A percentile compares a stretch with the other conserved stretches of the same genome.
Evolutionary conservation across 768 basidiomycete genomes (phyloP).

Genomic region (Trametes cinnabarina): DNA sequence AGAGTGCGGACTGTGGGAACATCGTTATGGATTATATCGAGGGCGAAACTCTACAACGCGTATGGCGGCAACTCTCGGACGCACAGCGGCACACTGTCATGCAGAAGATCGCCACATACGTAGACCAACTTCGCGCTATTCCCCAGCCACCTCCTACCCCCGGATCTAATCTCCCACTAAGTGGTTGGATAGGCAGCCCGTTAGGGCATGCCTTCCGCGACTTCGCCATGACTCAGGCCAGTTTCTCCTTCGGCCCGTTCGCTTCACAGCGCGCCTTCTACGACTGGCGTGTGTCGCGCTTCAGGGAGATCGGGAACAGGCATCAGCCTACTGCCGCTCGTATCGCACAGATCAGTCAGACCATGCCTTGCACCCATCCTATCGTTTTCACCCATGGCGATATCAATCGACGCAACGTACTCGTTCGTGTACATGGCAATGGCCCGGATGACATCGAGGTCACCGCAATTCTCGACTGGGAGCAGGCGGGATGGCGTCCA

Average conservation of each 20-base stretch:
- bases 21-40: slow-evolving; percentile 8
- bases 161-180: neutral
- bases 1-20: neutral
- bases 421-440: slow-evolving; percentile 4
- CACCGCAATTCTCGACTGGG: slow-evolving; percentile 14
- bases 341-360: neutral
- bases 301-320: neutral
- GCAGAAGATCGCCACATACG: neutral
- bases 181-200: neutral
- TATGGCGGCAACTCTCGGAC: slow-evolving; percentile 4
- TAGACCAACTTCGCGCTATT: slow-evolving; percentile 7
- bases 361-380: neutral
- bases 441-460: slow-evolving; percentile 6
- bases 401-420: slow-evolving; percentile 8
- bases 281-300: slow-evolving; percentile 4
- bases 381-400: slow-evolving; percentile 19
- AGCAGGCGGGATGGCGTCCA: slow-evolving; percentile 15
- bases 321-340: neutral
- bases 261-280: slow-evolving; percentile 1
- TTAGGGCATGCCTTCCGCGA: neutral
- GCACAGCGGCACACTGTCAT: neutral
- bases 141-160: neutral
- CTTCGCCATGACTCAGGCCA: neutral
- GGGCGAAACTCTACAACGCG: neutral
- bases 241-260: slow-evolving; percentile 1